phyloP scores from a whole-genome alignment of 2,329 filamentous ascomycete genomes.

The Paecilomyces niveus region DNA sequence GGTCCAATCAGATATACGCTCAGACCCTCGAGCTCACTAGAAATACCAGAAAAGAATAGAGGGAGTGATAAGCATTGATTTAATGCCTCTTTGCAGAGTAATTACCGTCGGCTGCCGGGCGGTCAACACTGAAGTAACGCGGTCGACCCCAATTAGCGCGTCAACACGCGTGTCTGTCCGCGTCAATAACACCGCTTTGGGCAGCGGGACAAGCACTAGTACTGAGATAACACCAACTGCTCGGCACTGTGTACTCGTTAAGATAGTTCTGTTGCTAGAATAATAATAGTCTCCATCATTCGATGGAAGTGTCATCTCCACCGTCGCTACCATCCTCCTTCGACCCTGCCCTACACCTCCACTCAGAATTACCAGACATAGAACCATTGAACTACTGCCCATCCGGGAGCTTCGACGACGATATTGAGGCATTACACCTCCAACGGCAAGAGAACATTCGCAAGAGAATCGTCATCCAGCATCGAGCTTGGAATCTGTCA shows the following conservation, averaged over 20 bases:
- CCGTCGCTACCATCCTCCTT: conserved; percentile 40
- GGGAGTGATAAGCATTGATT: background rate
- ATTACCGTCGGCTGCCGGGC: background rate
- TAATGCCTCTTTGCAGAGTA: background rate
- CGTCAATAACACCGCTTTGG: background rate
- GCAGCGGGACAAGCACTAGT: background rate
- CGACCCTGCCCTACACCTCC: conserved; percentile 43
- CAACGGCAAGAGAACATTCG: conserved; percentile 25
- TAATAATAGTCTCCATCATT: background rate
- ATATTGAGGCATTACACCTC: conserved; percentile 31
- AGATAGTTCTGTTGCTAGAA: background rate
- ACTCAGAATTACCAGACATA: conserved; percentile 34
- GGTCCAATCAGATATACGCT: no score
- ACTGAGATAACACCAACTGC: background rate
- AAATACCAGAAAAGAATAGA: background rate
- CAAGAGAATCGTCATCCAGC: conserved; percentile 35
- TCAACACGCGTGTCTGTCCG: background rate
- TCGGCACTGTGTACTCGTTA: background rate
- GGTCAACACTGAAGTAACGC: background rate
- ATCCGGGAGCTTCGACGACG: conserved; percentile 32
- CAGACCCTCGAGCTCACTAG: no score
- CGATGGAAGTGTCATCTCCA: conserved; percentile 18
- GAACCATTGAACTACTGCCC: conserved; percentile 12
- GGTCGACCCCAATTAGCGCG: background rate
- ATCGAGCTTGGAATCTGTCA: conserved; percentile 34